Conservation (phyloP, 169 alveolate species). For the Plasmodium gonderi region DNA sequence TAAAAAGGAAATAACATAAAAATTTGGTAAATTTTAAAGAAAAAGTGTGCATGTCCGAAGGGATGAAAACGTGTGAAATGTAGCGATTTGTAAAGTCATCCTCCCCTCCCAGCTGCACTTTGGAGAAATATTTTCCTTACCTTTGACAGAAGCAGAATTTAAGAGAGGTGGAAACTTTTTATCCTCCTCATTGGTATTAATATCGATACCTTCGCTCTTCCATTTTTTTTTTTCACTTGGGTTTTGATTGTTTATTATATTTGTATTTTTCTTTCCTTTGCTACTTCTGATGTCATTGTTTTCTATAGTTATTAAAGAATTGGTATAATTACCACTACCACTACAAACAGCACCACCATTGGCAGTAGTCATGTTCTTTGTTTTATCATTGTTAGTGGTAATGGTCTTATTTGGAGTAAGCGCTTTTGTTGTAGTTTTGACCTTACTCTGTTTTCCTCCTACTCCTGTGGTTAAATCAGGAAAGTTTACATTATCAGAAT, state of each 20-base stretch:
- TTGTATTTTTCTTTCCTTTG: not conserved
- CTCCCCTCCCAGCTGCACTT: too few relatives aligned
- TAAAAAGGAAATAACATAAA: too few relatives aligned
- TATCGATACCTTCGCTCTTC: constrained; percentile 34
- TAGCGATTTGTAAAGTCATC: too few relatives aligned
- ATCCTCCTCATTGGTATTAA: not conserved
- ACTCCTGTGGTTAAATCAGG: constrained; percentile 32
- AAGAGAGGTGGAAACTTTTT: constrained; percentile 49
- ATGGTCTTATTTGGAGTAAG: too few relatives aligned
- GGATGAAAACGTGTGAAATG: not conserved
- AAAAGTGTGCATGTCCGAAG: not conserved
- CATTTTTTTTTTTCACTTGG: constrained; percentile 26
- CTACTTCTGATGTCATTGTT: not conserved
- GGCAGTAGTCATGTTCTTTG: not conserved
- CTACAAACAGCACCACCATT: not conserved
- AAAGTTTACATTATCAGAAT: constrained; percentile 31
- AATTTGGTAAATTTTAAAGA: too few relatives aligned
- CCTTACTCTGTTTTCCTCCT: constrained; percentile 10
- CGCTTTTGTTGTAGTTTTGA: constrained; percentile 6
- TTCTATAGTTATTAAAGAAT: not conserved
- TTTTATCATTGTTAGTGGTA: too few relatives aligned
- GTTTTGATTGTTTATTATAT: not conserved
- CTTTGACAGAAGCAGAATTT: constrained; percentile 7
- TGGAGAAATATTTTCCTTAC: not conserved
- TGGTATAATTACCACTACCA: not conserved